Percentiles rank a stretch among this genome's conserved stretches.
Evolutionary conservation across 176 grass and related monocot species (phyloP).

Genomic region (Avena insularis): DNA sequence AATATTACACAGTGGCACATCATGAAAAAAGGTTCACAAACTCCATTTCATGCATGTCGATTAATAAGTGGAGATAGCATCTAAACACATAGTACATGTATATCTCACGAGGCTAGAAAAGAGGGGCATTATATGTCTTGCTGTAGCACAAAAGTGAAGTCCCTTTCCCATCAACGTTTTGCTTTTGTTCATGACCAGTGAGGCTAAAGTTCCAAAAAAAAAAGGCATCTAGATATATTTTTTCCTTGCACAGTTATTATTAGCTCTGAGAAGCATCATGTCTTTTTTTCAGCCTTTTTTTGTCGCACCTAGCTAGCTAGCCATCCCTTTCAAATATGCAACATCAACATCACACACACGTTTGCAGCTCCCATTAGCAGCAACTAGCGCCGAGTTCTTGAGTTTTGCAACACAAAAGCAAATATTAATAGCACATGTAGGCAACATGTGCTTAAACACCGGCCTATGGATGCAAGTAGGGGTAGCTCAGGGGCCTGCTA

Average conservation of each 20-base stretch:
- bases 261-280: background rate
- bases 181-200: slow-evolving; percentile 5
- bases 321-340: background rate
- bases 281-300: background rate
- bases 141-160: slow-evolving; percentile 14
- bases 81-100: background rate
- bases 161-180: background rate
- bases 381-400: background rate
- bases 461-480: too few species aligned
- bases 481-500: too few species aligned
- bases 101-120: background rate
- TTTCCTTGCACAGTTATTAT: background rate
- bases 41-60: background rate
- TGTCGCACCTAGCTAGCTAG: background rate
- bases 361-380: background rate
- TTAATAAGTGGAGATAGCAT: background rate
- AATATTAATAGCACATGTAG: too few species aligned
- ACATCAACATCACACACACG: background rate
- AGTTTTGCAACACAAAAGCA: background rate
- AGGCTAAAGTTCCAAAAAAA: background rate
- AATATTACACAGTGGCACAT: too few species aligned
- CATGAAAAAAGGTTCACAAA: background rate
- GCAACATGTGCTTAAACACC: too few species aligned
- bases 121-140: background rate
- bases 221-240: background rate